Evolutionary conservation across 257 asterid species (phyloP).

Genomic region (Solanum tarijense): DNA sequence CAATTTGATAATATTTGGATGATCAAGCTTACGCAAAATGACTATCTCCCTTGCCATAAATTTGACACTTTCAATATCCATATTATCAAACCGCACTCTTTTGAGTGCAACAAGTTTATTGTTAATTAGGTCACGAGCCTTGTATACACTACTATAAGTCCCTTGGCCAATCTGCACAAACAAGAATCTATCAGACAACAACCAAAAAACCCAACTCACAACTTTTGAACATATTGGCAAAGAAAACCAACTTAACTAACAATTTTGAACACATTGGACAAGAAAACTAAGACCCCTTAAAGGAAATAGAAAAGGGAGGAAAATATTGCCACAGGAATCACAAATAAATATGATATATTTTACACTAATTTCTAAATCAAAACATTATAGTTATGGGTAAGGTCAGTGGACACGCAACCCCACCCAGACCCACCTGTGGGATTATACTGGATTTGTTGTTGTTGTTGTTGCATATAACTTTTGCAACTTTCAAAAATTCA

Average conservation of each 20-base stretch:
- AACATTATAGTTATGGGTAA: background rate
- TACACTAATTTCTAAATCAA: background rate
- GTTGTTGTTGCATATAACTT: background rate
- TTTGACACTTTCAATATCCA: conserved; percentile 84
- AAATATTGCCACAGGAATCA: background rate
- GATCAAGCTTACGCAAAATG: conserved; percentile 75
- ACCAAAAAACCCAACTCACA: conserved; percentile 14
- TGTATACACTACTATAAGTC: conserved; percentile 84
- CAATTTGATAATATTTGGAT: conserved; percentile 76
- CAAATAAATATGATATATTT: background rate
- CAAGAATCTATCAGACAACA: conserved; percentile 31
- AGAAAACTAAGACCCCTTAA: background rate
- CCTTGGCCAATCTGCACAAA: conserved; percentile 95
- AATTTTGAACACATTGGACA: background rate
- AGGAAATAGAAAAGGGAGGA: background rate
- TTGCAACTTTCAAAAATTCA: background rate
- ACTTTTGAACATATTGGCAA: background rate
- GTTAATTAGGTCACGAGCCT: conserved; percentile 59
- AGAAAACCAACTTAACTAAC: conserved; percentile 1
- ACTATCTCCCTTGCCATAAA: conserved; percentile 97
- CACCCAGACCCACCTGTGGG: background rate
- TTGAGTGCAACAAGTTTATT: conserved; percentile 70
- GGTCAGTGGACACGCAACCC: background rate
- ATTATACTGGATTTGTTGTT: background rate
- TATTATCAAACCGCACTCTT: conserved; percentile 77